Conservation (phyloP, 345 rosid genomes). For the Gynandropsis gynandra region DNA sequence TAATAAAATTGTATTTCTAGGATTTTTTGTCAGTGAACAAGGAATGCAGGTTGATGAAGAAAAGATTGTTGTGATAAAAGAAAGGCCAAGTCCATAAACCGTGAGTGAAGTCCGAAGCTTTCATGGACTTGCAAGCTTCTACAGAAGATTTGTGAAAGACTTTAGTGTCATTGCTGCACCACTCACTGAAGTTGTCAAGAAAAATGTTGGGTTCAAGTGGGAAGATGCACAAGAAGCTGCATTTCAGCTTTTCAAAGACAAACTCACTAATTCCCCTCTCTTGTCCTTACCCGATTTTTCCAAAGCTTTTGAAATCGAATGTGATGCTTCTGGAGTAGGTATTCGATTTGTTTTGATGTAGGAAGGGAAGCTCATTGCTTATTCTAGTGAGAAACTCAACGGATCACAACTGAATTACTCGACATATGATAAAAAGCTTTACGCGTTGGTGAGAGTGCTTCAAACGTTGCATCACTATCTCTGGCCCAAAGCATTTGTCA, state of each 20-base stretch:
- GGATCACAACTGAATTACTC: background rate
- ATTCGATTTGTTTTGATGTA: constrained; percentile 1
- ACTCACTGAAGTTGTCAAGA: background rate
- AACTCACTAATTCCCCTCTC: too few relatives aligned
- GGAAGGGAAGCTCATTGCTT: background rate
- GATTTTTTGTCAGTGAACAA: too few relatives aligned
- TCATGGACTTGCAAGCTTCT: background rate
- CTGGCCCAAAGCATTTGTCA: background rate
- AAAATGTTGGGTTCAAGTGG: too few relatives aligned
- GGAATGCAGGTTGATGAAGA: background rate
- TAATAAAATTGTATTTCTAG: too few relatives aligned
- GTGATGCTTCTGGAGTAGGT: background rate
- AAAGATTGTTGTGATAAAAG: background rate
- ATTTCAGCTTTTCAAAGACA: too few relatives aligned
- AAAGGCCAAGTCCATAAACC: background rate
- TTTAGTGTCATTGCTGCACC: background rate
- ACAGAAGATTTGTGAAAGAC: background rate
- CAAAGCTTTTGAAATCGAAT: background rate
- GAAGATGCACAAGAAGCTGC: too few relatives aligned
- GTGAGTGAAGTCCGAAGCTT: too few relatives aligned
- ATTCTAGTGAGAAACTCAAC: constrained; percentile 6
- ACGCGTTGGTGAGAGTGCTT: background rate
- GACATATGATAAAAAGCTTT: constrained; percentile 10
- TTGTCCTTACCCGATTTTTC: background rate
- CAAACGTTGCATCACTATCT: background rate